Evolutionary conservation across 768 basidiomycete genomes (phyloP), one percentile per base, ranked within the genome.

Genomic region (Pisolithus sp.): DNA sequence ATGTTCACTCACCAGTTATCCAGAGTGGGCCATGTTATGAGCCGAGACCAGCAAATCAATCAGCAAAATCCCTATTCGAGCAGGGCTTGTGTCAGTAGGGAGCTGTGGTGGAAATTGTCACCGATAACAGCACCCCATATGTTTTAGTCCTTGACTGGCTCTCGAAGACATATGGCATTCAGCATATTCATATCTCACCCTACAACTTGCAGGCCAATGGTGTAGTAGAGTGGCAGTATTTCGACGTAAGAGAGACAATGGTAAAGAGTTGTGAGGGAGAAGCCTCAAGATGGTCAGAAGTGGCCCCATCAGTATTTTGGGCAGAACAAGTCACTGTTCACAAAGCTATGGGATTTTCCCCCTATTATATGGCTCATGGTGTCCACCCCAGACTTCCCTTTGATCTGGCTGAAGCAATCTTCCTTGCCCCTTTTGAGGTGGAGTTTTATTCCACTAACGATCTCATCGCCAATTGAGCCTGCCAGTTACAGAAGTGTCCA

Each of bases 191-290:
- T 2, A 54, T 73, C 13, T 69, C 64, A 3, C 55, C 64, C 2
- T 72, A 71, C 48, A 73, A 73, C 48, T 65, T 64, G 1, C 59
- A 62, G 46, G 71, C 63, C 5, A 72, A 71, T 46, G 68, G 72
- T 31, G 60, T 72, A 17, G 68, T 73, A 1, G 71, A 73, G 60
- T 48, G 63, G 17, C 58, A 63, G 12, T 72, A 73, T 37, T 62
- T 51, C 15, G 61, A 46, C 1, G 52, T 72, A 15, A 36, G 71
- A 10, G 68, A 72, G 52, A 64, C 65, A 0, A 40, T 71, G 7
- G 47, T 71, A 1, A 68, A 68, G 37, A 23, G 60, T 0, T 66
- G 62, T 44, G 38, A 58, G 1, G 57, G 59, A 10, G 46, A 61
- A 2, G 40, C 55, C 0, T 31, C 20, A 1, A 37, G 49, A 15